phyloP scores from a whole-genome alignment of 139 green algal species.

The Dunaliella primolecta region DNA sequence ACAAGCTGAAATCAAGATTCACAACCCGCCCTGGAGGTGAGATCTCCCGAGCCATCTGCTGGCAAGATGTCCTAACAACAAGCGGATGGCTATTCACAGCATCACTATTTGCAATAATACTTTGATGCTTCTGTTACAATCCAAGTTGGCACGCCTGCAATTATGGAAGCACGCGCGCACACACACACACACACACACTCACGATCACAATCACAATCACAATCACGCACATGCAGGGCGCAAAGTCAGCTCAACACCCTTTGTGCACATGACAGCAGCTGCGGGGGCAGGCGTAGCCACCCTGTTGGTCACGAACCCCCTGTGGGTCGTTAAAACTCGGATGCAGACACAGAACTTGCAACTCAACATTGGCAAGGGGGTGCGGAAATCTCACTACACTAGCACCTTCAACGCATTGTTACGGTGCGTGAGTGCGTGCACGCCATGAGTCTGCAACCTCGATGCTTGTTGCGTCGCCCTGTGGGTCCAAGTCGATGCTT shows the following conservation, averaged over 20 bases:
- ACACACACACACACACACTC: no score
- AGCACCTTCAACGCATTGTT: constrained; percentile 13
- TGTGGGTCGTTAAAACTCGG: constrained; percentile 96
- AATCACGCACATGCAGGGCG: constrained; percentile 11
- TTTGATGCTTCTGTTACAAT: no score
- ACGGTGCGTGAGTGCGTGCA: not conserved
- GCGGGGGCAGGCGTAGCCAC: constrained; percentile 85
- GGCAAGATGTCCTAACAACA: no score
- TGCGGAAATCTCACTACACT: constrained; percentile 14
- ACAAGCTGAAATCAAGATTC: constrained; percentile 70
- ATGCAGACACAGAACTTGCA: constrained; percentile 82
- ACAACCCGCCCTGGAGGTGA: constrained; percentile 19
- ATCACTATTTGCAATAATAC: no score
- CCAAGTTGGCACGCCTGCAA: no score
- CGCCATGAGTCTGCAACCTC: no score
- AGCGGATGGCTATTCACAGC: no score
- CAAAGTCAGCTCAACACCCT: constrained; percentile 26
- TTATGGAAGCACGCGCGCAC: no score
- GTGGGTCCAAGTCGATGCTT: no score
- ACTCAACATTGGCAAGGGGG: constrained; percentile 22
- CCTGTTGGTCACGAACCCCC: constrained; percentile 84
- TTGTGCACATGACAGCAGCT: constrained; percentile 76
- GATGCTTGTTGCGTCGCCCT: no score
- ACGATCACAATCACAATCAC: no score
- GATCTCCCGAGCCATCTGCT: not conserved